Base-by-base conservation (phyloP, 2,329 filamentous ascomycete genomes). In the Mycosphaerelloides madeirae region DNA sequence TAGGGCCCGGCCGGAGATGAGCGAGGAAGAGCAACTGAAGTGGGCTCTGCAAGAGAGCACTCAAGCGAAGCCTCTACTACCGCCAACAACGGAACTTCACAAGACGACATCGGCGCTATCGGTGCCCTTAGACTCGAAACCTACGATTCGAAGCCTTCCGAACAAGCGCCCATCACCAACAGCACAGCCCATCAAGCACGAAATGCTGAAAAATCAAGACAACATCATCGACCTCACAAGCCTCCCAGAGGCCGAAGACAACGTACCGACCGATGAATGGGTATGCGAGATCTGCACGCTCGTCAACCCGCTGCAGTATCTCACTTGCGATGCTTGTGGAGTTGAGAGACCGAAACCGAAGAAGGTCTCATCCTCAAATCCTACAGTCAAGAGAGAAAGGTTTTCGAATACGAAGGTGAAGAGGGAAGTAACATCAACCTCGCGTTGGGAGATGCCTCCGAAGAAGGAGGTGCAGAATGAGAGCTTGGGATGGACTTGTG, bases 231-330 rank as follows among this genome's bases (percentile, higher is more conserved):
- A 61, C 31, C 56, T 57, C 31, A 34, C 25, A 64, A 67, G 34
- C 64, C 61, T 22, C 19, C 20, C 64, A 66, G 37, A 65, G 60
- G 15, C 61, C 59, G 50, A 61, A 3, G 58, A 68, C 41, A 19
- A 42, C 25, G 25, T 35, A 12, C 8, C 38, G 13, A 14, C 22
- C 14, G 40, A 50, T 18, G 67, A 73, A 32, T 84, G 80, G 80
- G 69, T 72, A 18, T 84, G 80, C 57, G 68, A 74, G 9, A 70
- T 75, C 47, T 84, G 80, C 63, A 84, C 80, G 0, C 73, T 82
- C 29, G 71, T 78, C 47, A 84, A 84, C 48, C 75, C 78, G 1
- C 56, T 76, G n/a, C 72, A 73, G 19, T 80, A 74, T 52, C 71
- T 82, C 9, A 72, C 73, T 34, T 84, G 80, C 61, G 80, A 80